A percentile compares a stretch with the other conserved stretches of the same genome.
phyloP scores from a whole-genome alignment of 495 filamentous ascomycete genomes.

The Xylaria palmicola region DNA sequence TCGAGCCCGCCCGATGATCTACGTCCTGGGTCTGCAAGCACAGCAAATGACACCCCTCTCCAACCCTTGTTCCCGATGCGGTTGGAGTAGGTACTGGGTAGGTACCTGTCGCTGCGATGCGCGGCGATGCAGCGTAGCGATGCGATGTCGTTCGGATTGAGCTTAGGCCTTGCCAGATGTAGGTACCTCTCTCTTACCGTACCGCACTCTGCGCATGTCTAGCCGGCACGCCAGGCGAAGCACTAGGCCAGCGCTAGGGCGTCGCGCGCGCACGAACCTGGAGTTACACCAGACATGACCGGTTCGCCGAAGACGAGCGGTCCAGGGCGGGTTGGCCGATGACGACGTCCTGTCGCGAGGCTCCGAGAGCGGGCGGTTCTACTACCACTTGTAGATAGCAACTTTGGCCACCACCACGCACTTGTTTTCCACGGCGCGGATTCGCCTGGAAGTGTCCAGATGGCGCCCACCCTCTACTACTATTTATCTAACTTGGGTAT shows the following conservation, averaged over 20 bases:
- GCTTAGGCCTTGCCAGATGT: neutral
- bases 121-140: neutral
- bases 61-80: constrained; percentile 5
- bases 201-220: too few relatives aligned
- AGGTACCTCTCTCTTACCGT: too few relatives aligned
- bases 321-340: constrained; percentile 10
- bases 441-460: neutral
- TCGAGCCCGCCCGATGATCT: neutral
- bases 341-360: constrained; percentile 31
- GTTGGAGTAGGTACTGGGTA: too few relatives aligned
- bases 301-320: neutral
- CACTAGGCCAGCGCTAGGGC: too few relatives aligned
- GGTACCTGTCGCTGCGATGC: too few relatives aligned
- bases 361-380: constrained; percentile 31
- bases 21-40: constrained; percentile 5
- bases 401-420: constrained; percentile 3
- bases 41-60: constrained; percentile 9
- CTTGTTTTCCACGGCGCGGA: too few relatives aligned
- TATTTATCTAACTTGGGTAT: too few relatives aligned
- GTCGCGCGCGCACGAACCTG: too few relatives aligned
- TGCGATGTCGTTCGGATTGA: neutral
- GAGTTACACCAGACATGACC: neutral
- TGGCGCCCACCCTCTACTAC: too few relatives aligned
- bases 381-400: too few relatives aligned
- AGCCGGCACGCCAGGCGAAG: too few relatives aligned